Conservation (phyloP, 78 protist genomes). For the Dictyostelium brefeldianum region DNA sequence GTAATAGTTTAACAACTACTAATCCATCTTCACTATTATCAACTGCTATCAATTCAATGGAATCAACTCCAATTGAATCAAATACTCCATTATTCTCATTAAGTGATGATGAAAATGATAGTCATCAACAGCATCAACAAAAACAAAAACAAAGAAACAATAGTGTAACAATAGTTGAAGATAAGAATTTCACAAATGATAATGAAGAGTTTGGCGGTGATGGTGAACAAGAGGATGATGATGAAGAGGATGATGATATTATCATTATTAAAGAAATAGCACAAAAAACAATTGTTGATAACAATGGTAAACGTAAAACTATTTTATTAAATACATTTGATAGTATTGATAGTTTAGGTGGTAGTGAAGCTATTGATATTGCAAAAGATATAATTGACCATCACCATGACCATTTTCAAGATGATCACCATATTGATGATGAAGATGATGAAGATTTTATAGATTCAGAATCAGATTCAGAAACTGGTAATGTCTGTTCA, state of each 20-base stretch:
- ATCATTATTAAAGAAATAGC: neutral
- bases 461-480: conserved; percentile 30
- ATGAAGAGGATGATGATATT: neutral
- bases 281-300: conserved; percentile 3
- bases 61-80: neutral
- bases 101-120: neutral
- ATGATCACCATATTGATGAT: neutral
- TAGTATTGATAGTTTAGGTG: conserved; percentile 1
- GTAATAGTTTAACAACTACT: neutral
- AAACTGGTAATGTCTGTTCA: neutral
- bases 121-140: neutral
- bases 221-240: neutral
- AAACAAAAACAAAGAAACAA: too few species aligned
- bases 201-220: neutral
- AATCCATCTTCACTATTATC: neutral
- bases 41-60: neutral
- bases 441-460: neutral
- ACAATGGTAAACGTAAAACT: neutral
- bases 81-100: neutral
- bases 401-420: neutral
- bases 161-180: neutral
- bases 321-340: neutral
- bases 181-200: neutral
- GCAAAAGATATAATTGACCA: neutral
- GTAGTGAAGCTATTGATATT: conserved; percentile 9